Percentiles rank a stretch among this genome's conserved stretches.
These are phyloP conservation scores for Naematelia aurantialba DNA, from an alignment of 768 basidiomycete genomes.

Conservation along the genomic window DNA sequence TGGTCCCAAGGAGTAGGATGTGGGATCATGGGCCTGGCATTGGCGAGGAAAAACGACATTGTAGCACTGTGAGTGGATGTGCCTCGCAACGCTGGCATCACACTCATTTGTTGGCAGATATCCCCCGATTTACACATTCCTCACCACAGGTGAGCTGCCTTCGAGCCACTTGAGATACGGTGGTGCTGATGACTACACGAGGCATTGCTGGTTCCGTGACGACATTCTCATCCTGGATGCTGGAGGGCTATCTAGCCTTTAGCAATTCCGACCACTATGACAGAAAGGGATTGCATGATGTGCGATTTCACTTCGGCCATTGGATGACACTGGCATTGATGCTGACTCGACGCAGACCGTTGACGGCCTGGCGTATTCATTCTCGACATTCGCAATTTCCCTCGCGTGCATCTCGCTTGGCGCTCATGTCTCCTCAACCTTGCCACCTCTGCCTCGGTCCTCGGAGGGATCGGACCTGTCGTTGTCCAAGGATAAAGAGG, in stretches of 20 bases:
- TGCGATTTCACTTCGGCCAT: constrained; percentile 53
- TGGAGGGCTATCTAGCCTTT: constrained; percentile 82
- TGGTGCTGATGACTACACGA: constrained; percentile 31
- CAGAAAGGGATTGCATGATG: constrained; percentile 68
- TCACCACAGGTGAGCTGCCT: constrained; percentile 71
- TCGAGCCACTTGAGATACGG: background rate
- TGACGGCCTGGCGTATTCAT: constrained; percentile 75
- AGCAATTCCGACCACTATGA: constrained; percentile 60
- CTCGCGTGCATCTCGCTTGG: constrained; percentile 77
- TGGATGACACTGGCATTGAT: background rate
- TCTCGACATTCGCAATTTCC: constrained; percentile 73
- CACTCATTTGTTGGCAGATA: constrained; percentile 59
- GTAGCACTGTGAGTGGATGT: constrained; percentile 63
- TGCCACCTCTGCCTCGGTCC: constrained; percentile 26
- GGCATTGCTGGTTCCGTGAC: constrained; percentile 96
- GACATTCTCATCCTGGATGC: constrained; percentile 93
- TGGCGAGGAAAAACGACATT: constrained; percentile 69
- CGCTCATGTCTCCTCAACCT: constrained; percentile 58
- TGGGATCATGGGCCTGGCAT: constrained; percentile 78
- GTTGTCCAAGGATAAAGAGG: background rate
- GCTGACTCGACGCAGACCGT: constrained; percentile 60
- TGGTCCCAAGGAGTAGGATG: constrained; percentile 87
- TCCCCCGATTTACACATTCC: constrained; percentile 77
- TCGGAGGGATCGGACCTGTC: background rate
- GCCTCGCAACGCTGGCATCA: background rate